Evolutionary conservation across 352 stramenopile genomes (phyloP), one percentile per base, ranked within the genome.

Genomic region (Phytophthora tentaculata): DNA sequence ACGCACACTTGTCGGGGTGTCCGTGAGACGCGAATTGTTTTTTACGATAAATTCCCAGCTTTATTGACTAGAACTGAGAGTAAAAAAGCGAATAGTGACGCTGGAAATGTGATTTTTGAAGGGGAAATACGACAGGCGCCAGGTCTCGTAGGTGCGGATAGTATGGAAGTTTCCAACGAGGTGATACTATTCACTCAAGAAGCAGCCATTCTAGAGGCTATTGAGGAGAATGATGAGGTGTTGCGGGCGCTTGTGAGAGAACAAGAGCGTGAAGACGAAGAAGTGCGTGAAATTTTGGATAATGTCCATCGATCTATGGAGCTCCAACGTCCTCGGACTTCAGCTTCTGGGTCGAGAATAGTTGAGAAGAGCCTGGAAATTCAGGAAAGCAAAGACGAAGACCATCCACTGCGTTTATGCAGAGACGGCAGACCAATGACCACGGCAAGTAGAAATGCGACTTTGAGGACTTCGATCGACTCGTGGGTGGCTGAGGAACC

Each of bases 151-250:
- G 75, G 76, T 19, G 61, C 73, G 17, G 79, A 80, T 13, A 77
- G 67, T 2, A 62, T 83, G 32, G 83, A 93, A 4, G 61, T 67
- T 2, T 94, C 83, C 39, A 88, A 79, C 51, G 91, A 98, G 63
- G 85, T 93, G 32, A 92, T 98, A 26, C 63, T 97, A 5, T 98
- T 98, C 51, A 97, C 91, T 1, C 88, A 72, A 28, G 80, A 96
- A 28, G 51, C 81, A 5, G 37, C 6, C 0, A 90, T 93, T 20
- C 50, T 97, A 19, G 62, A 70, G n/a, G 74, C 77, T 6, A 96
- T 96, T 41, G 88, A 96, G 56, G 45, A 52, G 3, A 90, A 94
- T 32, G 86, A 94, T 48, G 52, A 67, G 4, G 56, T 61, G 8
- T 56, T 89, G 19, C 55, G 49, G 43, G 17, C 29, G n/a, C 60